Conservation (phyloP, 1,284 basidiomycete genomes). For the Fistulina hepatica region DNA sequence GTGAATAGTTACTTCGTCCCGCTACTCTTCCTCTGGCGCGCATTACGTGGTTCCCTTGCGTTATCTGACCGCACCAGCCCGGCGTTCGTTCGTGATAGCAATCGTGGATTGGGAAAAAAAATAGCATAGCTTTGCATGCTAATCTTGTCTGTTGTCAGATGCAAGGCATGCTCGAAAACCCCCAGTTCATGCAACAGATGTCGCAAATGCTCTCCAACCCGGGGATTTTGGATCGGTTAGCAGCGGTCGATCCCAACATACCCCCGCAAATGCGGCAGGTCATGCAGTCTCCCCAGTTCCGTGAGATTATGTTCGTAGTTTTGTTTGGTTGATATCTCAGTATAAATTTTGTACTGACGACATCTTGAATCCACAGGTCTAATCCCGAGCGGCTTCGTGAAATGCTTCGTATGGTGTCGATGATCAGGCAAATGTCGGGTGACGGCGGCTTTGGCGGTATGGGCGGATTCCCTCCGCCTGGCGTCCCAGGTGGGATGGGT, state of each 20-base stretch:
- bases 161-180: conserved; percentile 75
- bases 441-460: conserved; percentile 25
- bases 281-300: conserved; percentile 73
- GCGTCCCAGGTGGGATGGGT: conserved; percentile 27
- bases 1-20: too few relatives aligned
- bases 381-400: conserved; percentile 69
- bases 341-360: conserved; percentile 1
- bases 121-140: too few relatives aligned
- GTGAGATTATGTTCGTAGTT: conserved; percentile 73
- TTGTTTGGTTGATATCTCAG: not conserved
- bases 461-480: conserved; percentile 48
- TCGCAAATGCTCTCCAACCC: conserved; percentile 68
- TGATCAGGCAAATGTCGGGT: conserved; percentile 40
- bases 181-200: conserved; percentile 72
- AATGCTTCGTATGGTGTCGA: conserved; percentile 73
- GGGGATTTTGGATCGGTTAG: conserved; percentile 74
- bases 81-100: too few relatives aligned
- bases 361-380: conserved; percentile 32
- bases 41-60: too few relatives aligned
- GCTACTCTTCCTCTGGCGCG: too few relatives aligned
- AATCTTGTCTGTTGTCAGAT: conserved; percentile 35
- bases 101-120: too few relatives aligned
- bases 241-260: conserved; percentile 78
- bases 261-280: conserved; percentile 72
- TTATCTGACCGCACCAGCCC: too few relatives aligned